These are phyloP conservation scores for Boletus sp. DNA, from an alignment of 768 basidiomycete species.

Conservation along the genomic window DNA sequence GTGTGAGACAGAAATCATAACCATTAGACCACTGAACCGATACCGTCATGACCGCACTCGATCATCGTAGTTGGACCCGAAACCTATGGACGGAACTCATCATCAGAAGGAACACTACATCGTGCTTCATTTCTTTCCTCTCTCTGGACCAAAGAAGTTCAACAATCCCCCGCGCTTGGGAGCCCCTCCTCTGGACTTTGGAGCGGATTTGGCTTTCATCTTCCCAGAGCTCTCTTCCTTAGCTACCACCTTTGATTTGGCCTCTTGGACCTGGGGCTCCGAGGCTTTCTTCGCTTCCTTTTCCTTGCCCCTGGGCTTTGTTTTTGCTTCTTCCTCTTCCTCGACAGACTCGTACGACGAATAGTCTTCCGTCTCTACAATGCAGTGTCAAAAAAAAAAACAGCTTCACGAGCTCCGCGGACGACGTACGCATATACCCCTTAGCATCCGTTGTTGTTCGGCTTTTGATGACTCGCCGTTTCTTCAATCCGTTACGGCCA, in stretches of 20 bases:
- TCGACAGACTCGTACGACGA: constrained; percentile 80
- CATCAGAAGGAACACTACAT: neutral
- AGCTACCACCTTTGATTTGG: constrained; percentile 1
- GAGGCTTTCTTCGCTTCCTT: constrained; percentile 19
- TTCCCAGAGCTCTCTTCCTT: constrained; percentile 18
- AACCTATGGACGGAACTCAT: neutral
- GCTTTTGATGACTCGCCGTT: constrained; percentile 61
- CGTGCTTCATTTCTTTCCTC: constrained; percentile 22
- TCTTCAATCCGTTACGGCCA: constrained; percentile 77
- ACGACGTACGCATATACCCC: constrained; percentile 66
- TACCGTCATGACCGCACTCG: accelerated
- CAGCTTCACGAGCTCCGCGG: neutral
- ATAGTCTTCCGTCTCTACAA: constrained; percentile 69
- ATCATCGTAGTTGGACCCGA: neutral
- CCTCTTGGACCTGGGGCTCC: constrained; percentile 16
- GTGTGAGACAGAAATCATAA: constrained; percentile 50
- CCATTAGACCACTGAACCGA: constrained; percentile 45
- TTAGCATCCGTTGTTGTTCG: constrained; percentile 54
- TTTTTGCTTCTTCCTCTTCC: constrained; percentile 38
- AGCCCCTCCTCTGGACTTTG: constrained; percentile 18
- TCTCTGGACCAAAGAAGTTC: constrained; percentile 34
- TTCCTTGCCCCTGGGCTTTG: constrained; percentile 19
- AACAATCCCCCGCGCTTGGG: constrained; percentile 28
- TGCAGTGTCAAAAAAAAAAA: constrained; percentile 1
- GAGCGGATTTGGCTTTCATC: constrained; percentile 15